Evolutionary conservation across 305 asterid genomes (phyloP).

Genomic region (Solanum hybrid): DNA sequence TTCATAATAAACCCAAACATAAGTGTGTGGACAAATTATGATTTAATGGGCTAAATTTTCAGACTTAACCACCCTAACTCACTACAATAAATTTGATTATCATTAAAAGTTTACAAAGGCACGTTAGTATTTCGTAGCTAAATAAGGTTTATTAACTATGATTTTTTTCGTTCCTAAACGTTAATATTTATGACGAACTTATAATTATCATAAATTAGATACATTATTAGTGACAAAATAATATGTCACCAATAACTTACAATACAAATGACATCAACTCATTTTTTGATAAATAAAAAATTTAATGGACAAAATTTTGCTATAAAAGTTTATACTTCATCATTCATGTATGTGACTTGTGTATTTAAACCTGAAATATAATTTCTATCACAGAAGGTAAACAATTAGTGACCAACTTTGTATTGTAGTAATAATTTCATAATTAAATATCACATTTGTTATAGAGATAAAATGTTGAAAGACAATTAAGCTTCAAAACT

Average conservation of each 20-base stretch:
- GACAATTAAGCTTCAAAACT: not conserved
- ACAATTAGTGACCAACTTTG: not conserved
- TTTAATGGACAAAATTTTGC: too few relatives aligned
- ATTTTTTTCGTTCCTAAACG: not conserved
- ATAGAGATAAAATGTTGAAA: not conserved
- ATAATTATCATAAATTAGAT: not conserved
- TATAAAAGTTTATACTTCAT: too few relatives aligned
- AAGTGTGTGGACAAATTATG: not conserved
- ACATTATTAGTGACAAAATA: not conserved
- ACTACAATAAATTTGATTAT: not conserved
- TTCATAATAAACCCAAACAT: not conserved
- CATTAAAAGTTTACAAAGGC: not conserved
- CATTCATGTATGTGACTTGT: not conserved
- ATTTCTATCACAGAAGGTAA: not conserved
- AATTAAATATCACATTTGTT: not conserved
- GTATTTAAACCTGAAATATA: not conserved
- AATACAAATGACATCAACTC: not conserved
- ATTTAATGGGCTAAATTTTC: not conserved
- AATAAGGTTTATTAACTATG: not conserved
- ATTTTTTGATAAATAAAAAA: too few relatives aligned
- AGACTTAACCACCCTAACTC: not conserved
- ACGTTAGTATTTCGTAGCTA: not conserved
- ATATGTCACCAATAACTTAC: not conserved
- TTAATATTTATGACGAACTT: not conserved
- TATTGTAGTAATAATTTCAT: not conserved